These are phyloP conservation scores for Cytospora leucostoma DNA, from an alignment of 2,329 filamentous ascomycete species.

Conservation along the genomic window DNA sequence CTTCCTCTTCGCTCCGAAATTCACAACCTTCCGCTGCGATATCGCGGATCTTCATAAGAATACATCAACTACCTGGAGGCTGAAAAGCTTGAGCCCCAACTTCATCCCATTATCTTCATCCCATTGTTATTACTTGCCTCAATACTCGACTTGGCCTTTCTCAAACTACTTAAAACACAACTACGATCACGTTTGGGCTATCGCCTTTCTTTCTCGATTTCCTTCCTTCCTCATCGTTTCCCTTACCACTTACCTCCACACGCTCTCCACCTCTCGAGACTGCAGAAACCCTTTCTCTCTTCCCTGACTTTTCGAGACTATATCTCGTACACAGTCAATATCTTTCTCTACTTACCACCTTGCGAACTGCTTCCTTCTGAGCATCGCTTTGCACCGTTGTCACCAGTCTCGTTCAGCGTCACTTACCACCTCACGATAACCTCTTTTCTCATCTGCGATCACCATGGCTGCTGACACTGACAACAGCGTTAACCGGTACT, in stretches of 20 bases:
- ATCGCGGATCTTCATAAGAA: not conserved
- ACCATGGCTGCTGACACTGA: slow-evolving; percentile 16
- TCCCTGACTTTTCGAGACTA: not conserved
- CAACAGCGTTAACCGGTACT: slow-evolving; percentile 80
- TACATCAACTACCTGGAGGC: not conserved
- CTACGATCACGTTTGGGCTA: slow-evolving; percentile 9
- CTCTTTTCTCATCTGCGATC: slow-evolving; percentile 1
- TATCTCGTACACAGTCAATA: not conserved
- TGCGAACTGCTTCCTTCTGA: not conserved
- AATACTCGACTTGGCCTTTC: not conserved
- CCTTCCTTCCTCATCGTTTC: slow-evolving; percentile 6
- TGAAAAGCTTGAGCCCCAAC: not conserved
- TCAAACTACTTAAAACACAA: slow-evolving; percentile 2
- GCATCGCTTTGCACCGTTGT: slow-evolving; percentile 3
- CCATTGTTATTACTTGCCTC: not conserved
- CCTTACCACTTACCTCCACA: not conserved
- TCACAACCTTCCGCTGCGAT: not conserved
- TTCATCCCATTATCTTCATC: not conserved
- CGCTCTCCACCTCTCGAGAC: slow-evolving; percentile 8
- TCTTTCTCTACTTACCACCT: not conserved
- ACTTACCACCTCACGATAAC: not conserved
- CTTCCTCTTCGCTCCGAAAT: not conserved
- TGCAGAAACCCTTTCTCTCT: not conserved
- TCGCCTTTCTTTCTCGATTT: slow-evolving; percentile 13
- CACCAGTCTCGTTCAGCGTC: not conserved